Base-by-base conservation (phyloP, 805 yeast species). In the Metschnikowia chrysomelidarum region DNA sequence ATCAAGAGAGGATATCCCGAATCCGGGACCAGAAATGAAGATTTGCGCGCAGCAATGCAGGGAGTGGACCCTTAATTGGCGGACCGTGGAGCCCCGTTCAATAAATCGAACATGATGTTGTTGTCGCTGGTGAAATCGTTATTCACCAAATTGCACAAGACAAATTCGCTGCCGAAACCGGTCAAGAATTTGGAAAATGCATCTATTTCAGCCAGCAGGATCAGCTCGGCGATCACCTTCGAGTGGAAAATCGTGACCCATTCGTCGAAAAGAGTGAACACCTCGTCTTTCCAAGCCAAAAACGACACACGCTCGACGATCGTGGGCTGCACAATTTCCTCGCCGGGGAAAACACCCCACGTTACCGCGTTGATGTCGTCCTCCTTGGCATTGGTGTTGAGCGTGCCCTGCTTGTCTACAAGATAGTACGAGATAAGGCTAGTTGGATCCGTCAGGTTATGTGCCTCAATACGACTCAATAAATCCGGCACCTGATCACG, bases 231-330 rank as follows among this genome's bases (percentile, higher is more conserved):
- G 28, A 60, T 55, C 12, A 60, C 47, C 34, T 60, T 60, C 38
- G 65, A 57, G 43, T 61, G 54, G 50, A 73, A 73, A 32, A 76
- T 73, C 27, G 67, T 62, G 47, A 67, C 69, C 98, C 98, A 91
- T 57, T 87, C 96, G 32, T 73, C 69, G 34, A 88, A 72, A 43
- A 91, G 80, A 44, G 87, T 72, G 71, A 74, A 91, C 24, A 91
- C 91, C 61, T 91, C 98, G 58, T 91, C 96, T 59, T 87, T 89
- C 98, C 98, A 91, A 10, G 98, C 98, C 50, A 89, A 67, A 62
- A 91, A 91, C 2, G 96, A 87, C 24, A 81, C 78, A 53, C 80
- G 82, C 59, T 91, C 98, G 14, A 91, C 97, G 57, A 91, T 87
- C 0, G 98, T 91, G 34, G 98, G 97, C 65, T 91, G 98, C 45